Evolutionary conservation across 2,329 filamentous ascomycete species (phyloP).

Genomic region (Trichoderma brevicompactum): DNA sequence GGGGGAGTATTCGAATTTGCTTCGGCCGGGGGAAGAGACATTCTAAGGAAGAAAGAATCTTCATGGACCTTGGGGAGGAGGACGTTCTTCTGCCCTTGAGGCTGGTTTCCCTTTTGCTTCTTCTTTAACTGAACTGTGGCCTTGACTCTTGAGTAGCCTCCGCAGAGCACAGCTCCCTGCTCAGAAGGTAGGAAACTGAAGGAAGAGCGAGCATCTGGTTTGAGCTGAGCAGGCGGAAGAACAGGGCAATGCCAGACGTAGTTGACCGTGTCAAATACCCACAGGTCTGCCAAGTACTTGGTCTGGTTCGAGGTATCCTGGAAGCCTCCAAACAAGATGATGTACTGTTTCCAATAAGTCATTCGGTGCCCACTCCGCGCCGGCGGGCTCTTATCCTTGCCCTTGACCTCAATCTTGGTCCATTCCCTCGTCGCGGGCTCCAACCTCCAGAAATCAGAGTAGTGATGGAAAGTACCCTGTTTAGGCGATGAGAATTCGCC

Average conservation of each 20-base stretch:
- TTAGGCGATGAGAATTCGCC: constrained; percentile 97
- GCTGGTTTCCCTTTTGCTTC: constrained; percentile 60
- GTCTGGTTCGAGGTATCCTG: constrained; percentile 96
- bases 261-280: constrained; percentile 91
- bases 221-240: constrained; percentile 76
- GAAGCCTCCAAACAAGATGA: constrained; percentile 93
- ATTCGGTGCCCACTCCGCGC: constrained; percentile 92
- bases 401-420: constrained; percentile 81
- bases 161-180: constrained; percentile 84
- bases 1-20: constrained; percentile 68
- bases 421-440: constrained; percentile 86
- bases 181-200: constrained; percentile 93
- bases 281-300: constrained; percentile 90
- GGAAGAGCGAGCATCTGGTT: constrained; percentile 87
- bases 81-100: constrained; percentile 69
- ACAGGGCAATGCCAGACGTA: constrained; percentile 82
- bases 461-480: constrained; percentile 98
- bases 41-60: constrained; percentile 90
- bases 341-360: constrained; percentile 97
- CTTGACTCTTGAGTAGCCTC: constrained; percentile 93
- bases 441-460: constrained; percentile 96
- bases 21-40: constrained; percentile 72
- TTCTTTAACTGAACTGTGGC: constrained; percentile 67
- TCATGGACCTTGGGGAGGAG: constrained; percentile 89
- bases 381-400: constrained; percentile 76